These are phyloP conservation scores for Byssothecium circinans DNA, from an alignment of 2,329 filamentous ascomycete species.

Conservation along the genomic window DNA sequence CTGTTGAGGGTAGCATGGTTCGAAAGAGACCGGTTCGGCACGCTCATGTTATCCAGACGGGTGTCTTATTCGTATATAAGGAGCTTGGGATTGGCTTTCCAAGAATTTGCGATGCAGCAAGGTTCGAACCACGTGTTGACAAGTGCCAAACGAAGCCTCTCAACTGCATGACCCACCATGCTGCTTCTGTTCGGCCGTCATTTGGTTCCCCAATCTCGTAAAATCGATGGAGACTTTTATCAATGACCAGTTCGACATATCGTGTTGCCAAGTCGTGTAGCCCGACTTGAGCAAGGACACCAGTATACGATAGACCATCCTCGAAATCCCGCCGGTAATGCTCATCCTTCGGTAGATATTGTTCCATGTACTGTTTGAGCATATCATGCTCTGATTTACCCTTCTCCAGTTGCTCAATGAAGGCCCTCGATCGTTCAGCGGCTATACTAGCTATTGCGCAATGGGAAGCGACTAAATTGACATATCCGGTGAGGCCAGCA, in stretches of 20 bases:
- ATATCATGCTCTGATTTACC: too few species aligned
- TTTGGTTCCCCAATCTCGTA: background rate
- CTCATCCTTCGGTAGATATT: too few species aligned
- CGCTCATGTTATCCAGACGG: constrained; percentile 6
- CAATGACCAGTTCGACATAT: too few species aligned
- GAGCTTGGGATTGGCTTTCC: constrained; percentile 5
- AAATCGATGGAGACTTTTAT: too few species aligned
- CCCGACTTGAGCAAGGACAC: too few species aligned
- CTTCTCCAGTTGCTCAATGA: too few species aligned
- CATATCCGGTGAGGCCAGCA: constrained; percentile 1
- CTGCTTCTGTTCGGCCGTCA: constrained; percentile 5
- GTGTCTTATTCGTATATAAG: constrained; percentile 7
- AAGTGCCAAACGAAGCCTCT: constrained; percentile 6
- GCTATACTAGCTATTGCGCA: background rate
- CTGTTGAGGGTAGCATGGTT: too few species aligned
- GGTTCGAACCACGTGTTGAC: constrained; percentile 45
- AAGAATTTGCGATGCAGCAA: constrained; percentile 60
- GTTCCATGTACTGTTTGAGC: too few species aligned
- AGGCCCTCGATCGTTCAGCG: background rate
- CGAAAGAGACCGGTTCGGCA: background rate
- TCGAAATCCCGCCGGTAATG: too few species aligned
- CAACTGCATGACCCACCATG: constrained; percentile 10
- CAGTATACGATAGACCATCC: too few species aligned
- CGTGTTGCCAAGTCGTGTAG: too few species aligned
- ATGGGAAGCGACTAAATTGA: constrained; percentile 4